Conservation (phyloP, 352 stramenopile species). For the Globisporangium polare region DNA sequence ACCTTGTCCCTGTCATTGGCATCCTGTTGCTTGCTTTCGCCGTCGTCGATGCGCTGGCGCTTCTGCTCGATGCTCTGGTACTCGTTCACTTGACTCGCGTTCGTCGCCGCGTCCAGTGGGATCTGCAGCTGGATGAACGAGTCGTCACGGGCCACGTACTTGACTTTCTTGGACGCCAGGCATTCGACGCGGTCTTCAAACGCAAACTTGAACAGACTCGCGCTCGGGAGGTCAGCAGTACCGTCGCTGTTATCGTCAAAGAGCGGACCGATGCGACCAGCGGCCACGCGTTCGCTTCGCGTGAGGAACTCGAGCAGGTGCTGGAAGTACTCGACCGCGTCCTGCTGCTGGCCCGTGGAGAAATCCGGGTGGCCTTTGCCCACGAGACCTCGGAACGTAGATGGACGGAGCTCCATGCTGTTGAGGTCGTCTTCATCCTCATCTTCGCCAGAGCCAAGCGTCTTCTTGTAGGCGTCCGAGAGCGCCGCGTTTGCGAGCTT, state of each 20-base stretch:
- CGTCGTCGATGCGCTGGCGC: conserved; percentile 79
- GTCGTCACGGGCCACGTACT: conserved; percentile 83
- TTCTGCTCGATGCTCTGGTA: conserved; percentile 87
- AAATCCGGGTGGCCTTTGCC: conserved; percentile 96
- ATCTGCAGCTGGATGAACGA: conserved; percentile 85
- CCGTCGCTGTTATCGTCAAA: conserved; percentile 31
- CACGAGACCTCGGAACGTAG: conserved; percentile 95
- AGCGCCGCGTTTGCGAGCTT: conserved; percentile 90
- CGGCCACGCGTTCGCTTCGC: conserved; percentile 64
- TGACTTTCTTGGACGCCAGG: conserved; percentile 74
- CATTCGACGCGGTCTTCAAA: conserved; percentile 84
- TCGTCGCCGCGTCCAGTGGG: conserved; percentile 81
- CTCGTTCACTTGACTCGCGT: conserved; percentile 78
- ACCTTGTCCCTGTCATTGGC: conserved; percentile 37
- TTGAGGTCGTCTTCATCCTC: conserved; percentile 44
- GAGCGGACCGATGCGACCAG: conserved; percentile 46
- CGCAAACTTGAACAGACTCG: conserved; percentile 92
- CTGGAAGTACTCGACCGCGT: conserved; percentile 97
- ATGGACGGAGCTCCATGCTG: conserved; percentile 45
- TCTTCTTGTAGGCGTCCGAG: conserved; percentile 82
- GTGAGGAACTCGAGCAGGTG: conserved; percentile 94
- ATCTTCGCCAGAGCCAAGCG: conserved; percentile 19
- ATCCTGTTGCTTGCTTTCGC: conserved; percentile 28
- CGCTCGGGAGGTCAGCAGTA: conserved; percentile 53
- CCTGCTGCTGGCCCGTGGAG: conserved; percentile 96